Evolutionary conservation across 2,329 filamentous ascomycete species (phyloP).

Genomic region (Paramyrothecium sp.): DNA sequence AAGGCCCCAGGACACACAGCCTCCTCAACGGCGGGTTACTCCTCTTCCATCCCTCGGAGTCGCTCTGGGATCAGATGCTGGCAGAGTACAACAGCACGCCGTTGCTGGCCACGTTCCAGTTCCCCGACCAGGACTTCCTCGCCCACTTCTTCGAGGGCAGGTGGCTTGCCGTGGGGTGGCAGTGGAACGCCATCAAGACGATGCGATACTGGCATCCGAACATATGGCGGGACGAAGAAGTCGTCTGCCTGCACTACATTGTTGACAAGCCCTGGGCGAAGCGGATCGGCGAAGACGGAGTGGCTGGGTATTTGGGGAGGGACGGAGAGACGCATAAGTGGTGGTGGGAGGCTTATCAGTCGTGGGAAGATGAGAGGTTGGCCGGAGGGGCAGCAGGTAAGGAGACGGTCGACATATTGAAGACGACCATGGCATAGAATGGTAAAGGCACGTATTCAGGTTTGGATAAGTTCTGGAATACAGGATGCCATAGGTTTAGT

Average conservation of each 20-base stretch:
- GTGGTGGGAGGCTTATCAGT: conserved; percentile 18
- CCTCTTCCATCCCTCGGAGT: conserved; percentile 14
- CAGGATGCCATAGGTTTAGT: no score
- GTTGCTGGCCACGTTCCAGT: conserved; percentile 11
- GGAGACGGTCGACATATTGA: background rate
- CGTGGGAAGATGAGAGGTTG: conserved; percentile 12
- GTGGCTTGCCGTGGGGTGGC: conserved; percentile 18
- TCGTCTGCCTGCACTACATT: conserved; percentile 17
- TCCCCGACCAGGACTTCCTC: conserved; percentile 16
- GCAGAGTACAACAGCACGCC: conserved; percentile 11
- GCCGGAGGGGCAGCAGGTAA: background rate
- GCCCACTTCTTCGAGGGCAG: conserved; percentile 14
- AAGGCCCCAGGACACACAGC: conserved; percentile 5
- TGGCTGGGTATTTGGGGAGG: conserved; percentile 12
- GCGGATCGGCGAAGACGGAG: conserved; percentile 10
- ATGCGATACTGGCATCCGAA: conserved; percentile 18
- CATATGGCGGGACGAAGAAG: conserved; percentile 18
- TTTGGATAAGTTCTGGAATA: no score
- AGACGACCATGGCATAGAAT: background rate
- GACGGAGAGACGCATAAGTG: conserved; percentile 15
- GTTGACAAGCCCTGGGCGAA: conserved; percentile 18
- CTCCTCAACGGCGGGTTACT: conserved; percentile 19
- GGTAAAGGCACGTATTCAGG: background rate
- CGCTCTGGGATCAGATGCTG: conserved; percentile 13
- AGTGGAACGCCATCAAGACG: conserved; percentile 19